Evolutionary conservation across 1,139 yeast species (phyloP), one percentile per base, ranked within the genome.

Genomic region (Candida pseudoviswanathii): DNA sequence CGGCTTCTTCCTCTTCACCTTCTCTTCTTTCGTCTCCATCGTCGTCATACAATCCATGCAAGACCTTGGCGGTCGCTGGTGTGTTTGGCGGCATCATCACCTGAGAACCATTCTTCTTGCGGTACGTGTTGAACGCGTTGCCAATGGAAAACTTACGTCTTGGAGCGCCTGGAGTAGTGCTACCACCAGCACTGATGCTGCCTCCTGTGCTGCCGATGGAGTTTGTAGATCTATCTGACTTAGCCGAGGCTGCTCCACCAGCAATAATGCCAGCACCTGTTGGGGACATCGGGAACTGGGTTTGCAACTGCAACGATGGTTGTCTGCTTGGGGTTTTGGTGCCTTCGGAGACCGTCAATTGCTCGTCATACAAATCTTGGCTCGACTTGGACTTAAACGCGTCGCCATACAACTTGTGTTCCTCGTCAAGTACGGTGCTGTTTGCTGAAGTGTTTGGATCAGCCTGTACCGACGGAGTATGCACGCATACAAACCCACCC

Each of bases 401-500:
- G 58, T 75, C 75, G 0, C 80, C 80, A 51, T 75, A 75, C 36
- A 75, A 62, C 45, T 65, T 62, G 43, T 63, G 66, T 49, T 75
- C 79, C 50, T 73, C 77, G 11, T 61, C 61, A 41, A 43, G 44
- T 10, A 31, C 45, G 11, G 41, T 40, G 33, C 59, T 54, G 32
- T 54, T 55, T 3, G 24, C 30, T 2, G 44, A 41, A 16, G 33
- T 30, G 22, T 41, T 30, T 24, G 40, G 5, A 42, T 61, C 62
- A 29, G 51, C 62, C 48, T 68, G 71, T 29, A 72, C 61, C 1
- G 83, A 77, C 4, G 88, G 84, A 26, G 81, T 77, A 64, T 88
- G 94, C 9, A 84, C 78, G 71, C 99, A 94, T 33, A 89, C 80
- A 65, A 94, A 94, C 0, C 98, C 99, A 50, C 98, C 98, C 61